Conservation (phyloP, 2,329 filamentous ascomycete genomes). For the Gnomoniopsis smithogilvyi region DNA sequence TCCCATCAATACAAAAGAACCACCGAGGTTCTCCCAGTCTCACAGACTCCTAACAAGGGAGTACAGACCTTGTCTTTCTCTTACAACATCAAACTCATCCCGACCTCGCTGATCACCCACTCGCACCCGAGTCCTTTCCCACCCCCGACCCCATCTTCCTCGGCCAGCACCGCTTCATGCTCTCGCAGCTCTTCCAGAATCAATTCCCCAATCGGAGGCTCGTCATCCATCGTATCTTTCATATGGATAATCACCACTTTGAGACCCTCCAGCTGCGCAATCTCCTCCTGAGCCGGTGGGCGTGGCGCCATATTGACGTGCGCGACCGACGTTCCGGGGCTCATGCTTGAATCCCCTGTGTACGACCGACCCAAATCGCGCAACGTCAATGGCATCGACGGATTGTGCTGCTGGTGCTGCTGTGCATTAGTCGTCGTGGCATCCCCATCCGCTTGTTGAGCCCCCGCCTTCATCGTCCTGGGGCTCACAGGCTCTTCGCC, state of each 20-base stretch:
- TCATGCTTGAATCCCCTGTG: not conserved
- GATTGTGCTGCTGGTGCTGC: not conserved
- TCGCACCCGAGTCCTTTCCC: constrained; percentile 70
- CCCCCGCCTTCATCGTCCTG: constrained; percentile 8
- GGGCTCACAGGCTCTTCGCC: constrained; percentile 32
- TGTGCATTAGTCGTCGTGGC: not conserved
- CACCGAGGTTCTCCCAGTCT: not conserved
- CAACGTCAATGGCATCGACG: not conserved
- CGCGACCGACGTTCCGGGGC: not conserved
- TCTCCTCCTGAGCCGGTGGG: constrained; percentile 14
- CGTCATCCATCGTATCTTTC: constrained; percentile 80
- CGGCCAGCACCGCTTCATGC: constrained; percentile 47
- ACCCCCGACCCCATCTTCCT: not conserved
- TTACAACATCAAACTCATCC: constrained; percentile 56
- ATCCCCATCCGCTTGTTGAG: not conserved
- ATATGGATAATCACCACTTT: constrained; percentile 89
- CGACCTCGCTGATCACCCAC: constrained; percentile 69
- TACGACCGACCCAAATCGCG: not conserved
- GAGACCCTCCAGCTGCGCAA: constrained; percentile 63
- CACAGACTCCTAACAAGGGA: not conserved
- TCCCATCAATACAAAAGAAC: not conserved
- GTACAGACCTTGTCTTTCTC: not conserved
- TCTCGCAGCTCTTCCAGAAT: constrained; percentile 69
- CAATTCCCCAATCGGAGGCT: constrained; percentile 56
- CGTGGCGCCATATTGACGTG: not conserved